A percentile compares a stretch with the other conserved stretches of the same genome.
These are phyloP conservation scores for Lentinus brumalis DNA, from an alignment of 768 basidiomycete genomes.

Conservation along the genomic window DNA sequence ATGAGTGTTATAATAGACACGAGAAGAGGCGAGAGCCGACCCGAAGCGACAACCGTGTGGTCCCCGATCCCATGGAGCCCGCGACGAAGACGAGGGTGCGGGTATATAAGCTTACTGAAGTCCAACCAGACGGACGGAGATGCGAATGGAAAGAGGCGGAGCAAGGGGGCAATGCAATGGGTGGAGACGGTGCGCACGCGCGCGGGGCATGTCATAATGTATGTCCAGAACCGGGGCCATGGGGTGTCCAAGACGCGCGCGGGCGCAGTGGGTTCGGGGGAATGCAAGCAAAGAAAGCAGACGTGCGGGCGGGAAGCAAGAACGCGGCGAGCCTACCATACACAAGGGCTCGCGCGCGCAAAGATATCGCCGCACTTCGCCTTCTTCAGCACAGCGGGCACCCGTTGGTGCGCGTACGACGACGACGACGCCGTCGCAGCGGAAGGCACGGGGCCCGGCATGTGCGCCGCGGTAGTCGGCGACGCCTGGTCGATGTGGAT, in stretches of 20 bases:
- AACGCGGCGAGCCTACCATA: slow-evolving; percentile 13
- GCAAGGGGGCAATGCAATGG: neutral
- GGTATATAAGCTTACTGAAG: neutral
- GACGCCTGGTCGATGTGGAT: slow-evolving; percentile 7
- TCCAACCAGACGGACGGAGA: neutral
- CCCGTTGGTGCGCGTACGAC: neutral
- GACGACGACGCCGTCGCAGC: neutral
- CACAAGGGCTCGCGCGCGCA: slow-evolving; percentile 16
- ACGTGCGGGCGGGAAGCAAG: neutral
- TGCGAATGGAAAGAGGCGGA: no score
- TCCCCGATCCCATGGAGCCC: neutral
- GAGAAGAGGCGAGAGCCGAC: neutral
- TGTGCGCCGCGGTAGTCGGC: neutral
- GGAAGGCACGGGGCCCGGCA: neutral
- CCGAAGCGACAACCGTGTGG: neutral
- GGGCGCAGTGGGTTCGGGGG: neutral
- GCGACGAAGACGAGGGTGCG: neutral
- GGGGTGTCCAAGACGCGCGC: neutral
- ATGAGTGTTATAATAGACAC: neutral
- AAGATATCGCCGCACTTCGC: slow-evolving; percentile 17
- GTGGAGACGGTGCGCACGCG: neutral
- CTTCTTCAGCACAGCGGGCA: slow-evolving; percentile 14
- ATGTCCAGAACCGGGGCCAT: neutral
- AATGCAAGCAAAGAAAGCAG: neutral
- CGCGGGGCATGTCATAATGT: neutral